Evolutionary conservation across 2,329 filamentous ascomycete species (phyloP).

Genomic region (Dactylonectria macrodidyma): DNA sequence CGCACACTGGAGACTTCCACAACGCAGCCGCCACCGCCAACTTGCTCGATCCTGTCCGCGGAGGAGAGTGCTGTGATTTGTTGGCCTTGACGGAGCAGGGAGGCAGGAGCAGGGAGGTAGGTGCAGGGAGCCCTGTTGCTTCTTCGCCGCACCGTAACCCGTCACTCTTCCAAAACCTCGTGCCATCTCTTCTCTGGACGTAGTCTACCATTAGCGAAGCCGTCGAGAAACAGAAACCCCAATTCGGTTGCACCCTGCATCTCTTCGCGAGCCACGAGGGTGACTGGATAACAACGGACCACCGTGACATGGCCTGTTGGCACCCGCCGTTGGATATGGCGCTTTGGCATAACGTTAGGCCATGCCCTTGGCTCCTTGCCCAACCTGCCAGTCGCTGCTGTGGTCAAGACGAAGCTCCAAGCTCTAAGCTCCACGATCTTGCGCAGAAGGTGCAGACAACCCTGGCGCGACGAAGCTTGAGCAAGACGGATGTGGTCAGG

Average conservation of each 20-base stretch:
- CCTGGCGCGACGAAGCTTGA: constrained; percentile 30
- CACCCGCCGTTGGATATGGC: too few species aligned
- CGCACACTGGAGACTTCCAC: not conserved
- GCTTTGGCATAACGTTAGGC: not conserved
- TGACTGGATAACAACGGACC: constrained; percentile 28
- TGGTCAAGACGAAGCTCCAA: constrained; percentile 32
- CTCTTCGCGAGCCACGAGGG: constrained; percentile 39
- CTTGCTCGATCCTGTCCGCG: not conserved
- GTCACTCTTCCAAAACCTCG: constrained; percentile 20
- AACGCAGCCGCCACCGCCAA: constrained; percentile 20
- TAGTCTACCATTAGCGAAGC: constrained; percentile 17
- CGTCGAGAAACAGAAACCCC: constrained; percentile 16
- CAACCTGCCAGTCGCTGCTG: constrained; percentile 18
- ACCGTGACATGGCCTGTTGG: not conserved
- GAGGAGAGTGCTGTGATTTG: constrained; percentile 5
- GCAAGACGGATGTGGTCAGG: constrained; percentile 42
- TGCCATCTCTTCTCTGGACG: constrained; percentile 21
- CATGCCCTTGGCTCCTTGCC: constrained; percentile 25
- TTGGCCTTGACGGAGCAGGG: not conserved
- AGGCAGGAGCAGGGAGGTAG: constrained; percentile 4
- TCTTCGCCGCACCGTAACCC: constrained; percentile 23
- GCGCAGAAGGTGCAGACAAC: constrained; percentile 25
- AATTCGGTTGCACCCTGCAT: constrained; percentile 28
- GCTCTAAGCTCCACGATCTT: constrained; percentile 33
- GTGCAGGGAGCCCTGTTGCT: constrained; percentile 19